Base-by-base conservation (phyloP, 2,329 filamentous ascomycete genomes). In the Orbilia blumenaviensis region DNA sequence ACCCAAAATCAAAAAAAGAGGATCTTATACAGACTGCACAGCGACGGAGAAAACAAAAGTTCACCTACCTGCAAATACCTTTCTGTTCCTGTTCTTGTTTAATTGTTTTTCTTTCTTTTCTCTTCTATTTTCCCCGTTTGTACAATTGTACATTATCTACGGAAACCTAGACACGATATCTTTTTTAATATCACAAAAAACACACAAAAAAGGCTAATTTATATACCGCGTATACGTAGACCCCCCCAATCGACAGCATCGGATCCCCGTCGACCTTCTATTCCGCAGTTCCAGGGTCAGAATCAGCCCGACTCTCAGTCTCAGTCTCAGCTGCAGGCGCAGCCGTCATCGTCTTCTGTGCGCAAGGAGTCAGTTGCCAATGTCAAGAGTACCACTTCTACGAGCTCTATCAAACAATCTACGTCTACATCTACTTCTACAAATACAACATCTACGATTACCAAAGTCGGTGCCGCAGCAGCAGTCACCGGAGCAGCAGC, bases 121-220 rank as follows among this genome's bases (percentile, higher is more conserved):
- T n/a, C n/a, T 14, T 61, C 42, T 32, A 14, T 61, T 61, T 14
- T n/a, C 12, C 18, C 21, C n/a, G 14, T 14, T 42, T 46, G 42
- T 46, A 46, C 42, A 23, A 25, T 46, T 44, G 56, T 61, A 46
- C 56, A 56, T 56, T 56, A 56, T 56, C 23, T 38, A 56, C 52
- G 36, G 38, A 36, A 29, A 61, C 41, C 32, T 50, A 62, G 54
- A 32, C n/a, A n/a, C n/a, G n/a, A n/a, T n/a, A n/a, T 23, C 34
- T 62, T 58, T 27, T 7, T 27, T 29, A 72, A 64, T 41, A 48
- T 64, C 42, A 64, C n/a, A n/a, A n/a, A n/a, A n/a, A n/a, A n/a
- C n/a, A 64, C 42, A 25, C 46, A 56, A 69, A n/a, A n/a, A n/a
- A n/a, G n/a, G 66, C 72, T 68, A 68, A 76, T 76, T 69, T 50